Evolutionary conservation across 371 early-diverging fungal genomes (phyloP), one percentile per base, ranked within the genome.

Genomic region (Mortierella sp.): DNA sequence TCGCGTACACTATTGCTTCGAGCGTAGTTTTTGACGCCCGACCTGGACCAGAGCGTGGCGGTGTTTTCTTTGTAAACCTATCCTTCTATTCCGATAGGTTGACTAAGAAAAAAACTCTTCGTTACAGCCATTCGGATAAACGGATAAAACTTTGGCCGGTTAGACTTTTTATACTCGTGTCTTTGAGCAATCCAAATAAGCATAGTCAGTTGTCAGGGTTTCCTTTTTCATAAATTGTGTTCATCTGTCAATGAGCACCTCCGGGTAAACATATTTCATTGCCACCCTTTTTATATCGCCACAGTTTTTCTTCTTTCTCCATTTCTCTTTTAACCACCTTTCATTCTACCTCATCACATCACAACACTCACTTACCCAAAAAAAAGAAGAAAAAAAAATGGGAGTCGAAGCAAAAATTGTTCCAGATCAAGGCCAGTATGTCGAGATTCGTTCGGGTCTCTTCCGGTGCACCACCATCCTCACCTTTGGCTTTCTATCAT

Each of bases 371-470:
- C 43, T 43, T 43, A 43, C 14, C 14, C 43, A 30, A 6, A 24
- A 52, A 52, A n/a, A n/a, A 52, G 4, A 20, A 16, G 3, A n/a
- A 52, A n/a, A 52, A 52, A 64, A 30, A 5, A 64, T 66, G 66
- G 49, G 57, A 45, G 35, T 40, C 6, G 6, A 20, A 8, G 26
- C 0, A 9, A 55, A 52, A 37, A 18, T 43, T 63, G 32, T 70
- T 26, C 70, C 69, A 6, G 78, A 78, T 62, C 68, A 51, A 8
- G 70, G 73, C 20, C 54, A 73, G 32, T 79, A 66, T 51, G 16
- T 67, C 11, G 79, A 78, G 32, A 26, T 79, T 10, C 61, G 63
- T 26, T 68, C 72, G 14, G 54, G 61, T 18, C 62, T 66, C 28
- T 61, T 62, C 62, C 65, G 65, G 10, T 59, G 61, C 57, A 59